phyloP scores from a whole-genome alignment of 2,329 filamentous ascomycete species.

The Cytospora piceicola region DNA sequence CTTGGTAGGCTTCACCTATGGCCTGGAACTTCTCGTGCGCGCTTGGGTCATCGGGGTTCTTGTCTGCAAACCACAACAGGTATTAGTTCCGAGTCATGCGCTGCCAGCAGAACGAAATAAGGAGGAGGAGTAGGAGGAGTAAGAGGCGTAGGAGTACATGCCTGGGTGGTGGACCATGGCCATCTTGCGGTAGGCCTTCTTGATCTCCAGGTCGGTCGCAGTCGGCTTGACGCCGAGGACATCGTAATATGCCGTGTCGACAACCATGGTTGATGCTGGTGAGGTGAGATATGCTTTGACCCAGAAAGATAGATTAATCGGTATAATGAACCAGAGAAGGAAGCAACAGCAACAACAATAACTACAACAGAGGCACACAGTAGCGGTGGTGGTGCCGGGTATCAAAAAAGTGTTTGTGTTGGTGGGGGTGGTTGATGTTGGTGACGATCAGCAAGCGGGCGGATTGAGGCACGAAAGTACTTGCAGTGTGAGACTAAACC shows the following conservation, averaged over 20 bases:
- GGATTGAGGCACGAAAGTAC: background rate
- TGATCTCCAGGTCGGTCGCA: conserved; percentile 90
- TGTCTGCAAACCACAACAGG: conserved; percentile 62
- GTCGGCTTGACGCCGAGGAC: conserved; percentile 81
- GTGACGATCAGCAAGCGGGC: background rate
- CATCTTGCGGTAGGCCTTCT: conserved; percentile 93
- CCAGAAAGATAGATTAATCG: background rate
- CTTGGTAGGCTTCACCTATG: conserved; percentile 75
- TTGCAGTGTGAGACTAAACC: background rate
- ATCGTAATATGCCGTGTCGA: conserved; percentile 88
- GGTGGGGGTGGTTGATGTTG: background rate
- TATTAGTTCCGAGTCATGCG: background rate
- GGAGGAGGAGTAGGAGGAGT: background rate
- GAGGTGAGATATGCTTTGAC: conserved; percentile 1
- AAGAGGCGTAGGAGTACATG: conserved; percentile 43
- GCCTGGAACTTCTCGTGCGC: conserved; percentile 94
- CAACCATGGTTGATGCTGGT: conserved; percentile 72
- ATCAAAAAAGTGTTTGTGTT: conserved; percentile 15
- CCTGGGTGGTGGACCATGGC: conserved; percentile 92
- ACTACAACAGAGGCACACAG: background rate
- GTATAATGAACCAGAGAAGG: background rate
- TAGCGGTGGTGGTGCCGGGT: background rate
- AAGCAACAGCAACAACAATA: background rate
- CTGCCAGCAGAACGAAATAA: background rate
- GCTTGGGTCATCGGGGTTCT: conserved; percentile 94